These are phyloP conservation scores for Mucor ambiguus DNA, from an alignment of 371 early-diverging fungal species.

Conservation along the genomic window DNA sequence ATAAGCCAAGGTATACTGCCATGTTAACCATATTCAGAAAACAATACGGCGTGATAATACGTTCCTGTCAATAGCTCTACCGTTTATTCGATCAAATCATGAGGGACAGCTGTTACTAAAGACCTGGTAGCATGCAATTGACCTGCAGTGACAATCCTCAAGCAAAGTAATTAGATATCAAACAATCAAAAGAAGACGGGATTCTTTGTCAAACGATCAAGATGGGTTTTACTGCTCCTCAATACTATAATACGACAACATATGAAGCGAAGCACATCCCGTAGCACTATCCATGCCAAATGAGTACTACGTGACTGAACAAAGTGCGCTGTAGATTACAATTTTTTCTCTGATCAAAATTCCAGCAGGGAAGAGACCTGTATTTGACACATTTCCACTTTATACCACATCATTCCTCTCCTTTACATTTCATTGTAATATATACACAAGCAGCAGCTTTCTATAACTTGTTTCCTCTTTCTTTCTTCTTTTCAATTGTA, in stretches of 20 bases:
- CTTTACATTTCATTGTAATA: conserved; percentile 1
- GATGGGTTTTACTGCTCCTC: not conserved
- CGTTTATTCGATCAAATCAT: too few relatives aligned
- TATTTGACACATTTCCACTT: not conserved
- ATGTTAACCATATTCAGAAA: too few relatives aligned
- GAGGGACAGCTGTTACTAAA: too few relatives aligned
- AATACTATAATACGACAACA: not conserved
- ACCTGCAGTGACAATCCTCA: too few relatives aligned
- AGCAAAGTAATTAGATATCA: too few relatives aligned
- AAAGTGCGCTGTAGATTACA: not conserved
- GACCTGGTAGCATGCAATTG: too few relatives aligned
- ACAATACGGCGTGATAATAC: too few relatives aligned
- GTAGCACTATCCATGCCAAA: not conserved
- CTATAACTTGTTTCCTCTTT: not conserved
- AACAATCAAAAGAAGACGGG: too few relatives aligned
- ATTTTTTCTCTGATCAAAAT: not conserved
- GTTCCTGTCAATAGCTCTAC: too few relatives aligned
- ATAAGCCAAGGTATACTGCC: too few relatives aligned
- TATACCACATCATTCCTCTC: not conserved
- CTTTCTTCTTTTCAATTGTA: not conserved
- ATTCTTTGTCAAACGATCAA: not conserved
- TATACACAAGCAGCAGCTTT: not conserved
- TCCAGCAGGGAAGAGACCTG: conserved; percentile 4
- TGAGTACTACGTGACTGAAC: not conserved
- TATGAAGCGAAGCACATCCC: not conserved